Conservation (phyloP, 106 monocot species). For the Xerophyta viscosa region DNA sequence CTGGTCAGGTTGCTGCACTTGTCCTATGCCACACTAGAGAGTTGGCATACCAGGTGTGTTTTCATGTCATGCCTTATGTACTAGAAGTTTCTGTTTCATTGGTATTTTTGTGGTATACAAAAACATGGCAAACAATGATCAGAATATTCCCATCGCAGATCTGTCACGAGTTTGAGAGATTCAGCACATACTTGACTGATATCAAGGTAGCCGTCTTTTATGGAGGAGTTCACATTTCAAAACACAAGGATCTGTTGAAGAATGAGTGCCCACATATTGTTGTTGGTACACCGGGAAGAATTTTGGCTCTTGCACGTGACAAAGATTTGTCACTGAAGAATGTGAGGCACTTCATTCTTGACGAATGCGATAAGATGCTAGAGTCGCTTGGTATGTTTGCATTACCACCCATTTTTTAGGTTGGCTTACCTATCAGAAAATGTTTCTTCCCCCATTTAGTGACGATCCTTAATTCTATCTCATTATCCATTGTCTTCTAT, state of each 20-base stretch:
- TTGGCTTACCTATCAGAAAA: slow-evolving; percentile 7
- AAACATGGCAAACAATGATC: not conserved
- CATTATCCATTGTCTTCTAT: slow-evolving; percentile 21
- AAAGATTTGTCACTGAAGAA: slow-evolving; percentile 92
- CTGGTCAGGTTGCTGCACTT: slow-evolving; percentile 92
- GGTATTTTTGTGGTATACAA: not conserved
- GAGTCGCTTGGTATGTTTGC: slow-evolving; percentile 60
- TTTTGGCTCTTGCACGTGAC: slow-evolving; percentile 83
- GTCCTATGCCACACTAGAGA: slow-evolving; percentile 95
- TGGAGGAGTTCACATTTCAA: slow-evolving; percentile 84
- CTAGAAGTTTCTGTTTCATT: too few species aligned
- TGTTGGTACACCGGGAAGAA: slow-evolving; percentile 97
- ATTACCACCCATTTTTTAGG: too few species aligned
- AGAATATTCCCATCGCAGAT: slow-evolving; percentile 47
- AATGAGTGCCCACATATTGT: slow-evolving; percentile 99
- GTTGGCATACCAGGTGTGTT: slow-evolving; percentile 83
- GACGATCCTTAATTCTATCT: too few species aligned
- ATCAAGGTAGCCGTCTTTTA: slow-evolving; percentile 94
- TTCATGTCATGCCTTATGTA: not conserved
- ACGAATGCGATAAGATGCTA: slow-evolving; percentile 99
- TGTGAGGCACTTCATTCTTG: slow-evolving; percentile 98
- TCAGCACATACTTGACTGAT: slow-evolving; percentile 86
- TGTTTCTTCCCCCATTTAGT: too few species aligned
- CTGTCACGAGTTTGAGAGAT: slow-evolving; percentile 96
- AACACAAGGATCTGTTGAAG: slow-evolving; percentile 86